A percentile compares a stretch with the other conserved stretches of the same genome.
Evolutionary conservation across 495 filamentous ascomycete genomes (phyloP).

Genomic region (Xylaria grammica): DNA sequence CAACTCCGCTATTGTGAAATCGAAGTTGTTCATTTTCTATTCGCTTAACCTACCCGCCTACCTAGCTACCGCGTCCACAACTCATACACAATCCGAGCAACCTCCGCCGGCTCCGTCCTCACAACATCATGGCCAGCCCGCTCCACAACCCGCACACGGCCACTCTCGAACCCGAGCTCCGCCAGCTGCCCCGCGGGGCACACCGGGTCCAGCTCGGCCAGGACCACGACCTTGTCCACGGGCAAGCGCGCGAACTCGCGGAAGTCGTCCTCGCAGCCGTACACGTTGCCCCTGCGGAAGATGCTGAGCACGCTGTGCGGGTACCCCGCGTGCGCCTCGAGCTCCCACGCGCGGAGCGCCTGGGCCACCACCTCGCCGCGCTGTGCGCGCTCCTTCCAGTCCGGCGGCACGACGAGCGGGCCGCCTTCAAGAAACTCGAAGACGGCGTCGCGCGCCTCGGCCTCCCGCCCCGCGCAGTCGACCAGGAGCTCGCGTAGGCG

Average conservation of each 20-base stretch:
- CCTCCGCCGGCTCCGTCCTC: slow-evolving; percentile 33
- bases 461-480: slow-evolving; percentile 22
- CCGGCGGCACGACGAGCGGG: slow-evolving; percentile 40
- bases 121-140: slow-evolving; percentile 41
- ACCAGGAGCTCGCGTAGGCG: background rate
- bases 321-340: slow-evolving; percentile 49
- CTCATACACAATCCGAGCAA: slow-evolving; percentile 22
- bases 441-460: slow-evolving; percentile 40
- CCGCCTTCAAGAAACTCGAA: slow-evolving; percentile 46
- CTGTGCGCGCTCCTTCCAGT: slow-evolving; percentile 50
- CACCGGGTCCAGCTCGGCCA: slow-evolving; percentile 50
- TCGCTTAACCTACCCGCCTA: background rate
- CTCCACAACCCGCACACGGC: slow-evolving; percentile 27
- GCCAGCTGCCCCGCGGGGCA: slow-evolving; percentile 26
- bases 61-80: slow-evolving; percentile 15
- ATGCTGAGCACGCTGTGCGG: slow-evolving; percentile 48
- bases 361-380: slow-evolving; percentile 51
- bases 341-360: slow-evolving; percentile 52
- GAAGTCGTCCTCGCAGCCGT: slow-evolving; percentile 48
- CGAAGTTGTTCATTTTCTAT: background rate
- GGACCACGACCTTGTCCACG: slow-evolving; percentile 37
- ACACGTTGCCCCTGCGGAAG: slow-evolving; percentile 47
- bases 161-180: slow-evolving; percentile 2
- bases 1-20: too few species aligned
- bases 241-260: slow-evolving; percentile 33